Evolutionary conservation across 2,329 filamentous ascomycete species (phyloP).

Genomic region (Penicillium sp.): DNA sequence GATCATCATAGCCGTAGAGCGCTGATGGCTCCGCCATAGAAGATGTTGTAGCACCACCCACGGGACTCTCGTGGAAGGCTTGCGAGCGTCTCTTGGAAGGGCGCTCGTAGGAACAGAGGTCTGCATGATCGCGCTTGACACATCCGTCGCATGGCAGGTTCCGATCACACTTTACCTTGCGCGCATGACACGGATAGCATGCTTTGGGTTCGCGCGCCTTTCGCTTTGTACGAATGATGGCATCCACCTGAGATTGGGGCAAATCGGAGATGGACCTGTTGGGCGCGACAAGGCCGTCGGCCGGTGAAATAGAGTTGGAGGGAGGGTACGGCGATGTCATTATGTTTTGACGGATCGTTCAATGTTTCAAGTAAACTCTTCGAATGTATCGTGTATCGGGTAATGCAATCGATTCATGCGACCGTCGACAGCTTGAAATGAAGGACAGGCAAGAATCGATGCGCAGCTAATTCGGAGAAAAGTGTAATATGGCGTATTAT

Average conservation of each 20-base stretch:
- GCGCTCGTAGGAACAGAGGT: conserved; percentile 50
- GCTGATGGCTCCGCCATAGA: conserved; percentile 10
- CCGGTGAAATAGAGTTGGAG: conserved; percentile 31
- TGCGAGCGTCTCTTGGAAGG: conserved; percentile 46
- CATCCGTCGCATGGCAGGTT: conserved; percentile 50
- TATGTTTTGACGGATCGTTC: background rate
- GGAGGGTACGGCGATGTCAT: conserved; percentile 34
- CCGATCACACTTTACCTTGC: conserved; percentile 51
- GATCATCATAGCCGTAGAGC: conserved; percentile 20
- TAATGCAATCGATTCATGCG: conserved; percentile 2
- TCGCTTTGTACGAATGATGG: conserved; percentile 48
- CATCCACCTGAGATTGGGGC: conserved; percentile 47
- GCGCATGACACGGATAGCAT: conserved; percentile 47
- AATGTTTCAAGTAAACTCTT: background rate
- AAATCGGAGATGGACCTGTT: conserved; percentile 39
- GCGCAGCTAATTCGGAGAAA: background rate
- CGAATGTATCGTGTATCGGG: no score
- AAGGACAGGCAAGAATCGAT: background rate
- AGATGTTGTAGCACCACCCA: conserved; percentile 11
- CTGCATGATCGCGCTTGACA: conserved; percentile 50
- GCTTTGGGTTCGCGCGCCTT: conserved; percentile 50
- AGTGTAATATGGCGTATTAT: no score
- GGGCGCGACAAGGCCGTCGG: conserved; percentile 26
- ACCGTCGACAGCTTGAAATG: background rate
- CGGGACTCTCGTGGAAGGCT: conserved; percentile 24